Conservation (phyloP, 331 rosid species). For the Spiraea crenata region DNA sequence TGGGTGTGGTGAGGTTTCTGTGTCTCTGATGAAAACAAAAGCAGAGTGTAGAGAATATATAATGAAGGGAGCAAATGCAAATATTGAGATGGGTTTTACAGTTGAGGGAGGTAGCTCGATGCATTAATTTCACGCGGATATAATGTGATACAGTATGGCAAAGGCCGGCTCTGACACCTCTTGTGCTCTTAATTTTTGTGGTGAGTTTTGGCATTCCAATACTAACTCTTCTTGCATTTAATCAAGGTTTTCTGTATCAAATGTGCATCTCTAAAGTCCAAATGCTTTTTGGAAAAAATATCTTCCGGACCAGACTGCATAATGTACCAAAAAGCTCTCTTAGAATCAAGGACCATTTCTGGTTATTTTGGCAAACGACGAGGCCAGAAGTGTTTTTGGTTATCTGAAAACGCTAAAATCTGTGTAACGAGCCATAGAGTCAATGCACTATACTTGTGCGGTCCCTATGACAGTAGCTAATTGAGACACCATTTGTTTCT, state of each 20-base stretch:
- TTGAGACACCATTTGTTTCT: no score
- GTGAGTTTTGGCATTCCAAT: constrained; percentile 5
- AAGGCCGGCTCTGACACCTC: constrained; percentile 22
- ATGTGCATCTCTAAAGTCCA: neutral
- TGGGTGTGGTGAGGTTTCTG: neutral
- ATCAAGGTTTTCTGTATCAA: neutral
- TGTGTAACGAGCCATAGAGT: no score
- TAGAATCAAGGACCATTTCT: no score
- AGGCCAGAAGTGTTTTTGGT: no score
- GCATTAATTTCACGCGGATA: constrained; percentile 77
- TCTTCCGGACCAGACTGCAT: no score
- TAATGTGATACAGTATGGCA: constrained; percentile 37
- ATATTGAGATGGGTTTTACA: constrained; percentile 27
- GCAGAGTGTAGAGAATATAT: constrained; percentile 32
- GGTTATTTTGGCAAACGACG: no score
- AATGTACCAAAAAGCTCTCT: no score
- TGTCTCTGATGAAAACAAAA: constrained; percentile 18
- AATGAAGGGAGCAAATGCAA: constrained; percentile 3
- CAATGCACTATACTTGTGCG: neutral
- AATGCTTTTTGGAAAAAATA: no score
- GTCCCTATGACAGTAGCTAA: no score
- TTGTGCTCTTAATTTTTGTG: constrained; percentile 18
- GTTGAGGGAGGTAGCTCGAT: constrained; percentile 50
- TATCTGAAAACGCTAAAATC: no score
- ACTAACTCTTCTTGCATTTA: constrained; percentile 9